A percentile compares a stretch with the other conserved stretches of the same genome.
phyloP scores from a whole-genome alignment of 2,329 filamentous ascomycete species.

The Orbilia brochopaga region DNA sequence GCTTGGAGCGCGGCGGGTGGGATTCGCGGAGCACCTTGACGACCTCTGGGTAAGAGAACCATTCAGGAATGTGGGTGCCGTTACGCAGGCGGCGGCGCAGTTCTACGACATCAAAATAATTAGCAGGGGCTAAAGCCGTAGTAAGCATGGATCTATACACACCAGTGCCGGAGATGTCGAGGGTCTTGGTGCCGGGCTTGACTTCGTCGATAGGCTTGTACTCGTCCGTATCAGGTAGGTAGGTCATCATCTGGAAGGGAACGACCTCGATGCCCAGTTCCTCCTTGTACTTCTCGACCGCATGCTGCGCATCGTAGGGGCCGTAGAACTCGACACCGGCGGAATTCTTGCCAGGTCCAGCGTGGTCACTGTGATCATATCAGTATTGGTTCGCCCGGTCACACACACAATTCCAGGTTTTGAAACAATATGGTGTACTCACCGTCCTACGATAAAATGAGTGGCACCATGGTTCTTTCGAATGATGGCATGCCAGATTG shows the following conservation, averaged over 20 bases:
- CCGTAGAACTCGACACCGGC: conserved; percentile 97
- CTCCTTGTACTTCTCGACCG: conserved; percentile 92
- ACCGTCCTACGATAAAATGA: conserved; percentile 92
- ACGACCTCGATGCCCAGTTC: conserved; percentile 99
- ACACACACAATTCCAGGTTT: not conserved
- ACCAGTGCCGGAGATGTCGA: conserved; percentile 78
- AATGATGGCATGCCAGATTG: conserved; percentile 99
- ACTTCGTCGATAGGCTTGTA: conserved; percentile 94
- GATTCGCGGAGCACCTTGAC: conserved; percentile 95
- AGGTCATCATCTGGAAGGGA: conserved; percentile 99
- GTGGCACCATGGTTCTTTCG: conserved; percentile 99
- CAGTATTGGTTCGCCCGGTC: too few species aligned
- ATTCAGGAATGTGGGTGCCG: conserved; percentile 93
- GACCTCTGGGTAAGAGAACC: conserved; percentile 99
- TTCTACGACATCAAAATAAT: too few species aligned
- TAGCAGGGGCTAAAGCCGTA: too few species aligned
- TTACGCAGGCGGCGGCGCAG: conserved; percentile 88
- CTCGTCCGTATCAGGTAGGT: conserved; percentile 95
- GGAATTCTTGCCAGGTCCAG: conserved; percentile 97
- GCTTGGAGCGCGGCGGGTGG: conserved; percentile 85
- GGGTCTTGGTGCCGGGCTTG: conserved; percentile 77
- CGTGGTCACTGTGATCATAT: conserved; percentile 75
- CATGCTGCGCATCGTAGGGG: conserved; percentile 94
- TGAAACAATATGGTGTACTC: not conserved
- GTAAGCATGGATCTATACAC: not conserved